These are phyloP conservation scores for Kodamaea fukazawae DNA, from an alignment of 805 yeast genomes.

Conservation along the genomic window DNA sequence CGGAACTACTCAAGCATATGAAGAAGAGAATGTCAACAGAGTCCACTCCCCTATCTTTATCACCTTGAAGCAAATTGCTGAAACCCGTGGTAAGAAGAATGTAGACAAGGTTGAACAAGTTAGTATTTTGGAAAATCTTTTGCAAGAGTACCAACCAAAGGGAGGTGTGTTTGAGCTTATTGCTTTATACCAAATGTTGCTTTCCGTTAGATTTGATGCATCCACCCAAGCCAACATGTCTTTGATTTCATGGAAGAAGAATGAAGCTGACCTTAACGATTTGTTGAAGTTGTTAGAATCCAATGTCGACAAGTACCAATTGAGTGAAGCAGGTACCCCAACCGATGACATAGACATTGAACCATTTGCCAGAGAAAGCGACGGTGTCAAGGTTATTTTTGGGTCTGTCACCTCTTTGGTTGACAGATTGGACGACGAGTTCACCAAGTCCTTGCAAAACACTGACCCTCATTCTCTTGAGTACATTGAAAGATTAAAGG, in stretches of 20 bases:
- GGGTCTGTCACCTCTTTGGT: conserved; percentile 86
- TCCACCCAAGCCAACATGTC: conserved; percentile 72
- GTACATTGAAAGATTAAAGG: conserved; percentile 84
- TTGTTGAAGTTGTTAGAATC: conserved; percentile 70
- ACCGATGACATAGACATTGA: conserved; percentile 74
- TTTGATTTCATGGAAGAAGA: conserved; percentile 71
- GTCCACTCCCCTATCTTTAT: conserved; percentile 56
- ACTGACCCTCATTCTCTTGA: conserved; percentile 95
- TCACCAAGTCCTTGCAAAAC: conserved; percentile 78
- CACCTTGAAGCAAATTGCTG: conserved; percentile 70
- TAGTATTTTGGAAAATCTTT: conserved; percentile 61
- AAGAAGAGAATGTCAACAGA: conserved; percentile 38
- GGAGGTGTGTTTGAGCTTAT: conserved; percentile 69
- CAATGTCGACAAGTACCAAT: conserved; percentile 54
- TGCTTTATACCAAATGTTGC: conserved; percentile 71
- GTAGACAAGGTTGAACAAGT: conserved; percentile 82
- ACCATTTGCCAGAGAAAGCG: conserved; percentile 46
- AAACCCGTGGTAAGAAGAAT: conserved; percentile 93
- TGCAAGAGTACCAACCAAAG: conserved; percentile 26
- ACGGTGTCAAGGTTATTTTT: conserved; percentile 68
- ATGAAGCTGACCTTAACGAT: conserved; percentile 58
- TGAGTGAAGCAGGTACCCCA: conserved; percentile 68
- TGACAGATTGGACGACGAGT: conserved; percentile 94
- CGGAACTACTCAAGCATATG: conserved; percentile 16
- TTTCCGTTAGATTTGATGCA: conserved; percentile 86